Base-by-base conservation (phyloP, 345 rosid genomes). In the Bruguiera gymnorhiza region DNA sequence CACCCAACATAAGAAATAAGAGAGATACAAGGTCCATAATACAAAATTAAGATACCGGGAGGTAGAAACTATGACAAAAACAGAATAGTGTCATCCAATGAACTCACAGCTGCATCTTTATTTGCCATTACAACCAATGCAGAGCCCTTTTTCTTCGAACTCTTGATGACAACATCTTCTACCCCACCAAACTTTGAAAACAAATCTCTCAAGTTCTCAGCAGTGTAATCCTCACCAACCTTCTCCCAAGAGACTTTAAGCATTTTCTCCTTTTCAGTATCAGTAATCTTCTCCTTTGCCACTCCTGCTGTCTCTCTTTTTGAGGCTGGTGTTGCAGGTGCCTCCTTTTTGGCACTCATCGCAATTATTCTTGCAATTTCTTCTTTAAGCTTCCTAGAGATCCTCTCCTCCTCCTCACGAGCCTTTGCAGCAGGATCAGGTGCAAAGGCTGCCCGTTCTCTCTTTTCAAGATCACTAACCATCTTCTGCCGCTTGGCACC, bases 211-310 rank as follows among this genome's bases (percentile, higher is more conserved):
- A 91, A 76, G 79, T 85, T 87, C 75, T 74, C 88, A 0, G 88
- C 81, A n/a, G 83, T 70, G 65, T 89, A 91, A 53, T 84, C 95
- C 65, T 80, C 81, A 37, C 96, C 95, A 51, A 34, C 16, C 68
- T 71, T 83, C 70, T 88, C 95, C 97, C 97, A 94, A 2, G 90
- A 83, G 66, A 87, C 96, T 72, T 85, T 91, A 68, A 94, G 86
- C 74, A 80, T 79, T 79, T 81, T 88, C 65, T 81, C 89, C 79
- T 83, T 86, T 66, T 89, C 90, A 54, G 83, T 69, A 46, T 53
- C 53, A n/a, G 68, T 74, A 32, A 31, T 66, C 60, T 67, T 72
- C 60, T 74, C 79, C 73, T 78, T 81, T 26, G 68, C 53, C 75
- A 62, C 64, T 34, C 68, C 80, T 52, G 54, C 63, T 26, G 68